These are phyloP conservation scores for Penicillium verhagenii DNA, from an alignment of 495 filamentous ascomycete genomes.

Conservation along the genomic window DNA sequence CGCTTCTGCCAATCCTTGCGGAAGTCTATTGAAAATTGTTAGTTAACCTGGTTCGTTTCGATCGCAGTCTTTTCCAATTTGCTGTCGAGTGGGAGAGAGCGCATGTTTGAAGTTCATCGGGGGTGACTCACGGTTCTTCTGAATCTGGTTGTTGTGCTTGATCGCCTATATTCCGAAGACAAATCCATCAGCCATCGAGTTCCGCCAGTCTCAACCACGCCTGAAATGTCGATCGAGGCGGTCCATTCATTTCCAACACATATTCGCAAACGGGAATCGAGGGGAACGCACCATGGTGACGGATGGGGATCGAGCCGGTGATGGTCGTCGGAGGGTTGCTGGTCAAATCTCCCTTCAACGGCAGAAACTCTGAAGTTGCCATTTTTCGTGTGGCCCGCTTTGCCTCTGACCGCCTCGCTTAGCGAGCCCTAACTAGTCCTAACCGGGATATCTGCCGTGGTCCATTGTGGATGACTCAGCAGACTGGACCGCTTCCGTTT, in stretches of 20 bases:
- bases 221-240: background rate
- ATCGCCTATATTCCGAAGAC: conserved; percentile 66
- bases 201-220: conserved; percentile 1
- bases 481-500: background rate
- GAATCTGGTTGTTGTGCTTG: conserved; percentile 99
- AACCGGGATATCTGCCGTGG: conserved; percentile 17
- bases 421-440: conserved; percentile 48
- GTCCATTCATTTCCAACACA: conserved; percentile 14
- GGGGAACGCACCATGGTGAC: conserved; percentile 61
- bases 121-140: conserved; percentile 81
- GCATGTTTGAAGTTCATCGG: conserved; percentile 4
- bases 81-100: background rate
- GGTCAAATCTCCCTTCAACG: conserved; percentile 47
- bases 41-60: conserved; percentile 24
- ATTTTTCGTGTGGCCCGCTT: conserved; percentile 50
- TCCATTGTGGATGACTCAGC: conserved; percentile 12
- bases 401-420: conserved; percentile 46
- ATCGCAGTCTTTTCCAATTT: conserved; percentile 11
- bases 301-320: conserved; percentile 60
- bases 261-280: conserved; percentile 10
- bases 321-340: conserved; percentile 53
- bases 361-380: conserved; percentile 31
- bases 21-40: conserved; percentile 69
- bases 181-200: conserved; percentile 31
- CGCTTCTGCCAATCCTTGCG: conserved; percentile 99